Conservation (phyloP, 306 rosid species). For the Trifolium fragiferum region DNA sequence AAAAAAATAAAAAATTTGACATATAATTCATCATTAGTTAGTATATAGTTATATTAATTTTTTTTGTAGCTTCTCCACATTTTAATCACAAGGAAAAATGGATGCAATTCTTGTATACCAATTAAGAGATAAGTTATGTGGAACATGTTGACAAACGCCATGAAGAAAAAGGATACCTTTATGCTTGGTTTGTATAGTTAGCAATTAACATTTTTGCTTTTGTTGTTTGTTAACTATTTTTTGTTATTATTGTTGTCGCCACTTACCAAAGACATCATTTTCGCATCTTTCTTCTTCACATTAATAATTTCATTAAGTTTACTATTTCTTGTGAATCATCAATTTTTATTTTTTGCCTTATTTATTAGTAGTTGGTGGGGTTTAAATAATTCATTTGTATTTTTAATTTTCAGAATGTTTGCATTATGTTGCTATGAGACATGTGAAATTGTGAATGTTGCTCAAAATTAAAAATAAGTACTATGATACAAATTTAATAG, state of each 20-base stretch:
- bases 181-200: slow-evolving; percentile 46
- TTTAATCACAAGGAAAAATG: slow-evolving; percentile 20
- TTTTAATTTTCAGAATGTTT: slow-evolving; percentile 36
- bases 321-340: neutral
- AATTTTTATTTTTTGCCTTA: neutral
- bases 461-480: neutral
- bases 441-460: slow-evolving; percentile 49
- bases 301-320: slow-evolving; percentile 14
- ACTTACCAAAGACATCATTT: slow-evolving; percentile 42
- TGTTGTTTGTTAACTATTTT: neutral
- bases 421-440: slow-evolving; percentile 43
- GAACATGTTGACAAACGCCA: slow-evolving; percentile 47
- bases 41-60: neutral
- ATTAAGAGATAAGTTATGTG: slow-evolving; percentile 32
- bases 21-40: too few species aligned
- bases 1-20: neutral
- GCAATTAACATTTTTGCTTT: slow-evolving; percentile 6
- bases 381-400: neutral
- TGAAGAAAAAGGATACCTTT: slow-evolving; percentile 49
- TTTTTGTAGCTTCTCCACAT: neutral
- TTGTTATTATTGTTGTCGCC: slow-evolving; percentile 34
- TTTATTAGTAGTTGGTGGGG: slow-evolving; percentile 7
- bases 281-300: slow-evolving; percentile 30
- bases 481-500: neutral
- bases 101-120: slow-evolving; percentile 33